Evolutionary conservation across 2,329 filamentous ascomycete species (phyloP), one percentile per base, ranked within the genome.

Genomic region (Mycosphaerella arachidis): DNA sequence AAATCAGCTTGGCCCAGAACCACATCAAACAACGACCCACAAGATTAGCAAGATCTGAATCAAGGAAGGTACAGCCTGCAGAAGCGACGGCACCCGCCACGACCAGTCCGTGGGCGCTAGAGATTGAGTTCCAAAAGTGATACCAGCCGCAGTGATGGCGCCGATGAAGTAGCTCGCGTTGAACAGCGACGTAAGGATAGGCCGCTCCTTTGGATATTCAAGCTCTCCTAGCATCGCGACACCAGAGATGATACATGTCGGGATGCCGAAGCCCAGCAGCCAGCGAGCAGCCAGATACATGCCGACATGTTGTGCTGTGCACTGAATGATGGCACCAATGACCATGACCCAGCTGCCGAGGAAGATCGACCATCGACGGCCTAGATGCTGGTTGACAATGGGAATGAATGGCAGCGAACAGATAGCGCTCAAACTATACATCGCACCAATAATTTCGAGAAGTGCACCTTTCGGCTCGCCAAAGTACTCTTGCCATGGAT

Each of bases 321-420:
- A 53, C 66, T 70, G 55, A 12, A 65, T 56, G 9, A 74, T 64
- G 35, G 75, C 78, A 55, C 77, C 79, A 20, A 77, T 62, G 59
- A 79, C 67, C 78, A 81, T 81, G 58, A 81, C 69, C 16, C 74
- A 20, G 62, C 78, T 79, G 27, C 79, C 79, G 29, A 74, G 50
- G 13, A 62, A 61, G 24, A 68, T 67, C 45, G 64, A 67, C n/a
- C 69, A 67, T 48, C 68, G 68, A 24, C 68, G 62, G 50, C 68
- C 70, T 45, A 64, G 60, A 60, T 64, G 66, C 45, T 72, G 70
- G 55, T 63, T 66, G 18, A 70, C 58, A 46, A 65, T 66, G 20
- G 66, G 66, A 27, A 67, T 61, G 51, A 71, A 66, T 13, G 67
- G 66, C 68, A 64, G 43, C 61, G 68, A 64, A 24, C 66, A 69